Evolutionary conservation across 169 alveolate species (phyloP), one percentile per base, ranked within the genome.

Genomic region (Fabrea salina): DNA sequence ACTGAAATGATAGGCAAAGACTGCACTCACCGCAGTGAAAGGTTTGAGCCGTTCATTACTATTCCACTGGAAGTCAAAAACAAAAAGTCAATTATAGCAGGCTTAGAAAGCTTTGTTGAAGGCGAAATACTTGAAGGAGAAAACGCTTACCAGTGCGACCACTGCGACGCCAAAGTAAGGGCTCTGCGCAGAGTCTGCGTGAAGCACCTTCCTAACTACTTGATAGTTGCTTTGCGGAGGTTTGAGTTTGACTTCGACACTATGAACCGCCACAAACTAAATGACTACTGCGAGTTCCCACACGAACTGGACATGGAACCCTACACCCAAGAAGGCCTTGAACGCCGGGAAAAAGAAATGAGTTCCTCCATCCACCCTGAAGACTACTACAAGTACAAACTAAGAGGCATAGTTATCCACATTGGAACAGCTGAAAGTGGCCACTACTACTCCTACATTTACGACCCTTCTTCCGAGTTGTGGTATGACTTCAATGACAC

Each of bases 401-500:
- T 94, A 44, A 89, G 84, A 39, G 97, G 97, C 16, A 84, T 91
- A 5, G 91, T 92, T 39, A 87, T 94, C 13, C 97, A 94, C 72
- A 85, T 85, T 39, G 97, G 97, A 1, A 89, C 87, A 8, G 94
- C 96, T 27, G 95, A 94, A 58, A 80, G 83, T 40, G 97, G 97
- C 0, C 97, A 94, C 79, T 94, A 94, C 82, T 89, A 86, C 82
- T 87, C 92, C 47, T 85, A 84, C 37, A 94, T 91, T 22, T 82
- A 87, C 53, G 95, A 89, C 67, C 61, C 85, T 41, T 72, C 82
- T 44, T 86, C 86, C 44, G 74, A 79, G 5, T 76, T 82, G 47
- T 94, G 97, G 96, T 82, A 68, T 71, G 96, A 94, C 82, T 94
- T 91, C 70, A 94, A 94, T 83, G 97, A 94, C 82, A 89, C 80